phyloP scores from a whole-genome alignment of 257 asterid species.

The Dorcoceras hygrometricum region DNA sequence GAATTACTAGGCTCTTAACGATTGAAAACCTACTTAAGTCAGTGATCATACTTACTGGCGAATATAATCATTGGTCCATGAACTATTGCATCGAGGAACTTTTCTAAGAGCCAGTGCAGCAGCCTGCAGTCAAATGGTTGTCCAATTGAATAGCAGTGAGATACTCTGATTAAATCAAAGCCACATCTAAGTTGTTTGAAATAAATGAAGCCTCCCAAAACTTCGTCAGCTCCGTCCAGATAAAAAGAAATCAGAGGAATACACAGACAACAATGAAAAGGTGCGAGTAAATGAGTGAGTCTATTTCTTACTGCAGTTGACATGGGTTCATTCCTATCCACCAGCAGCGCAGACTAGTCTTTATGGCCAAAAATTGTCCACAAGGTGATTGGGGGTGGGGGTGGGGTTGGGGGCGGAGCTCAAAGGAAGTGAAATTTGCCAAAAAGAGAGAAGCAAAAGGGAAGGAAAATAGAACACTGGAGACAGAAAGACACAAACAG shows the following conservation, averaged over 20 bases:
- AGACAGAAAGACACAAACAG: neutral
- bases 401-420: too few species aligned
- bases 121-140: conserved; percentile 57
- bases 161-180: conserved; percentile 8
- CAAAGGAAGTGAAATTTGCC: neutral
- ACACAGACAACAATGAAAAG: neutral
- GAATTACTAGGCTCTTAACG: neutral
- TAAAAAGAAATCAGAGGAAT: neutral
- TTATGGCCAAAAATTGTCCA: too few species aligned
- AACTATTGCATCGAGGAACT: conserved; percentile 97
- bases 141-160: neutral
- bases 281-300: too few species aligned
- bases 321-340: too few species aligned
- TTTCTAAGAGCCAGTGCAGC: conserved; percentile 96
- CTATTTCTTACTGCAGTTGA: too few species aligned
- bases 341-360: too few species aligned
- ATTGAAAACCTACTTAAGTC: conserved; percentile 9
- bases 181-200: neutral
- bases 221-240: neutral
- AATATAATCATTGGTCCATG: conserved; percentile 93
- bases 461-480: neutral
- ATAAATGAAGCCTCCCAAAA: neutral
- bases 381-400: too few species aligned
- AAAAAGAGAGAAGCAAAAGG: neutral
- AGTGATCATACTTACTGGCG: conserved; percentile 75